Evolutionary conservation across 306 rosid species (phyloP).

Genomic region (Ormosia semicastrata): DNA sequence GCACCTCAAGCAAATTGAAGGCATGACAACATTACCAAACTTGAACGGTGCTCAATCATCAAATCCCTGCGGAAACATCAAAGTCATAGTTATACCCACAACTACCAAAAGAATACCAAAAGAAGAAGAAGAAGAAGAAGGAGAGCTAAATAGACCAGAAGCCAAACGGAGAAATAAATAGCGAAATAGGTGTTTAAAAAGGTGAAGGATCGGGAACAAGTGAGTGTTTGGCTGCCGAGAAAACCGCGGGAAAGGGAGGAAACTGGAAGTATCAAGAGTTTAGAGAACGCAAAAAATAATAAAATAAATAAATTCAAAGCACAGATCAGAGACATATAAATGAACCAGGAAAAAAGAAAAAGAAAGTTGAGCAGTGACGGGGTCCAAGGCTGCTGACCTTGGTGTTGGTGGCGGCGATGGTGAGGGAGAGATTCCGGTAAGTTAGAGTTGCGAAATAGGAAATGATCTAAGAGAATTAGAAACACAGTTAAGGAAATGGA

Average conservation of each 20-base stretch:
- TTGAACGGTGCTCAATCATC: neutral
- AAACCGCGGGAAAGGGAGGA: neutral
- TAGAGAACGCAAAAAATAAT: neutral
- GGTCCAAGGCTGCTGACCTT: conserved; percentile 19
- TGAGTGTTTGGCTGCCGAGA: neutral
- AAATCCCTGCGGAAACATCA: neutral
- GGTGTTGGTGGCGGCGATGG: neutral
- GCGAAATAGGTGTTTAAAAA: neutral
- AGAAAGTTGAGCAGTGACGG: neutral
- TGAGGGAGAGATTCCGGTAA: neutral
- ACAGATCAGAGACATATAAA: conserved; percentile 18
- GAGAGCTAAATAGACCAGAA: neutral
- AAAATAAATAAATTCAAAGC: neutral
- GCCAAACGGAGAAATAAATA: neutral
- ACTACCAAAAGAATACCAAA: neutral
- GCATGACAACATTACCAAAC: neutral
- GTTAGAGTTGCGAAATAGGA: neutral
- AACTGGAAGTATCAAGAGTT: neutral
- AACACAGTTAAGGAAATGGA: neutral
- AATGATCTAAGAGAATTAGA: neutral
- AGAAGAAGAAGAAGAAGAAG: neutral
- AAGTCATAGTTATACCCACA: neutral
- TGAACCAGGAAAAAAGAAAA: neutral
- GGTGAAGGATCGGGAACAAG: neutral
- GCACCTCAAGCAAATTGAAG: neutral